Conservation (phyloP, 345 rosid species). For the Pseudoturritis turrita region DNA sequence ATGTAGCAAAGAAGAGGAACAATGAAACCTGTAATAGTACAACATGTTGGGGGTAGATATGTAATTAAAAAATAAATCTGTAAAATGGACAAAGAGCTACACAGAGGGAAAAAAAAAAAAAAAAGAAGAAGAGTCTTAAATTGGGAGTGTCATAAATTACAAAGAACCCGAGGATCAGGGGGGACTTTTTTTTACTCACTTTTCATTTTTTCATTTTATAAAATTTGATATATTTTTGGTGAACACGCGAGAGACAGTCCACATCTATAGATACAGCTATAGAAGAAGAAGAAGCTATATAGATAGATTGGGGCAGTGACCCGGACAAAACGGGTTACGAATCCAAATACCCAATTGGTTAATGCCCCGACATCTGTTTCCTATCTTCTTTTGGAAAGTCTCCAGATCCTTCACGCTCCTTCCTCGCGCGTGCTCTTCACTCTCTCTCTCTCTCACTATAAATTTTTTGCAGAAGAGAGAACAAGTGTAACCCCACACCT, state of each 20-base stretch:
- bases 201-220: neutral
- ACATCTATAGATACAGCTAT: conserved; percentile 14
- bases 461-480: neutral
- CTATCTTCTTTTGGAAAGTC: conserved; percentile 31
- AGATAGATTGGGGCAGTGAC: conserved; percentile 22
- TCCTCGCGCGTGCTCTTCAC: neutral
- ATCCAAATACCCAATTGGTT: conserved; percentile 34
- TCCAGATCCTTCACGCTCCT: conserved; percentile 8
- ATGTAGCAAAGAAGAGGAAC: conserved; percentile 8
- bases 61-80: neutral
- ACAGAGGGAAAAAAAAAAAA: neutral
- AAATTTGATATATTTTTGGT: neutral
- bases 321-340: conserved; percentile 36
- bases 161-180: conserved; percentile 40
- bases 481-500: neutral
- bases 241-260: conserved; percentile 30
- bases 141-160: conserved; percentile 31
- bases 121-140: conserved; percentile 16
- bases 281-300: conserved; percentile 4
- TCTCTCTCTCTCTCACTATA: neutral
- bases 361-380: conserved; percentile 33
- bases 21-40: neutral
- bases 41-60: conserved; percentile 7
- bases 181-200: neutral
- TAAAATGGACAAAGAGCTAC: conserved; percentile 11